These are phyloP conservation scores for Barnettozyma botsteinii DNA, from an alignment of 805 yeast species.

Conservation along the genomic window DNA sequence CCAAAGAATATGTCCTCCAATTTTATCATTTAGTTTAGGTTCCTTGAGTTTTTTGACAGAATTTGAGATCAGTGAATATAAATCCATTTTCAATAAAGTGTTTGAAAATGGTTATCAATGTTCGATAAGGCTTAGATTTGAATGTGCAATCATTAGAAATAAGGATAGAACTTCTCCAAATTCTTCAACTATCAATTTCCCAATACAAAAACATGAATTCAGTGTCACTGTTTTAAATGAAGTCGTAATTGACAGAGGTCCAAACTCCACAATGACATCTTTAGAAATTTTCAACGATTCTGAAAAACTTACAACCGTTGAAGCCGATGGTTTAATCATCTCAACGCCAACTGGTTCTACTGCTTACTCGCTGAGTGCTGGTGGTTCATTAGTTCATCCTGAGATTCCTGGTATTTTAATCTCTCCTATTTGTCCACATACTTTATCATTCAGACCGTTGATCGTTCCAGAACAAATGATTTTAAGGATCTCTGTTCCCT, in stretches of 20 bases:
- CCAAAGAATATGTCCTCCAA: constrained; percentile 57
- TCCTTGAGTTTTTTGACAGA: constrained; percentile 59
- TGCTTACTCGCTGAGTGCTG: constrained; percentile 48
- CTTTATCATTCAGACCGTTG: constrained; percentile 47
- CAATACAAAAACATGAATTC: constrained; percentile 8
- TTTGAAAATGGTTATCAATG: constrained; percentile 40
- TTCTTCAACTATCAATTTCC: constrained; percentile 10
- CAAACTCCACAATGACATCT: constrained; percentile 45
- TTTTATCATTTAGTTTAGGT: constrained; percentile 59
- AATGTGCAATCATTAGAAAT: constrained; percentile 41
- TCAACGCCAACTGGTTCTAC: constrained; percentile 67
- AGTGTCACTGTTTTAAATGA: constrained; percentile 42
- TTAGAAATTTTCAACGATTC: constrained; percentile 44
- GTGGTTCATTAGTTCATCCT: constrained; percentile 52
- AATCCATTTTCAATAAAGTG: constrained; percentile 31
- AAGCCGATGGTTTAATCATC: constrained; percentile 61
- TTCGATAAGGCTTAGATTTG: constrained; percentile 44
- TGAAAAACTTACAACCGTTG: constrained; percentile 50
- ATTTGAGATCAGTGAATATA: constrained; percentile 39
- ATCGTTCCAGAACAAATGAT: constrained; percentile 39
- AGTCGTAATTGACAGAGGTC: constrained; percentile 47
- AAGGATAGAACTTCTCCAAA: constrained; percentile 11
- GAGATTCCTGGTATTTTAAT: constrained; percentile 47
- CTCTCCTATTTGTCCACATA: constrained; percentile 53
- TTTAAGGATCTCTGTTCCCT: constrained; percentile 30